Base-by-base conservation (phyloP, 805 yeast species). In the Candida sakaeoensis region DNA sequence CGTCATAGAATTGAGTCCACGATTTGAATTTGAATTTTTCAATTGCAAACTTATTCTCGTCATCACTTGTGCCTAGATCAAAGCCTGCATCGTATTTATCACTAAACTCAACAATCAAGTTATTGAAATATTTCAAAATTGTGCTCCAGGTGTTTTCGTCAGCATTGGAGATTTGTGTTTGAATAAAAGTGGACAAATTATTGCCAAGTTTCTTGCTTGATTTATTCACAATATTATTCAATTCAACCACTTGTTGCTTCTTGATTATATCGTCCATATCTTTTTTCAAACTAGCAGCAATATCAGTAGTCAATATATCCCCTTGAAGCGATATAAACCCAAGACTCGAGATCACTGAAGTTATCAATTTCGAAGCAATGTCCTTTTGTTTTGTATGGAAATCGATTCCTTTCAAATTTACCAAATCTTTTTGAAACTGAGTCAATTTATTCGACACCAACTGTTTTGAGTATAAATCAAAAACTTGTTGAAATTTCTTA, bases 1-100 rank as follows among this genome's bases (percentile, higher is more conserved):
- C 67, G 8, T 68, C 72, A 43, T 78, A 72, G 45, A 89, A 76
- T 18, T 68, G 62, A 22, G 62, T 57, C 97, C 98, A 91, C 2
- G 86, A 74, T 24, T 65, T 60, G 48, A 65, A 68, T 32, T 72
- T 65, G 27, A 88, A 63, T 26, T 64, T 65, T n/a, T 53, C 50
- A 7, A 63, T 57, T 1, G 77, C 69, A 2, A 53, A 50, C 2
- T 45, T 43, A 49, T 79, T 80, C 18, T 65, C 67, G 3, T 60
- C 70, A 0, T 49, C 56, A 2, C 65, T 35, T 2, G 80, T 68
- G 0, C 93, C 96, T 6, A 89, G 60, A 18, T 76, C 77, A 49
- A 88, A 85, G 0, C 53, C 60, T 2, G 54, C 67, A 0, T 41
- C 54, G 0, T 44, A 29, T 23, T 25, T 36, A 6, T 14, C 25